Percentiles rank a stretch among this genome's conserved stretches.
phyloP scores from a whole-genome alignment of 2,329 filamentous ascomycete species.

The Aspergillus intermedius region DNA sequence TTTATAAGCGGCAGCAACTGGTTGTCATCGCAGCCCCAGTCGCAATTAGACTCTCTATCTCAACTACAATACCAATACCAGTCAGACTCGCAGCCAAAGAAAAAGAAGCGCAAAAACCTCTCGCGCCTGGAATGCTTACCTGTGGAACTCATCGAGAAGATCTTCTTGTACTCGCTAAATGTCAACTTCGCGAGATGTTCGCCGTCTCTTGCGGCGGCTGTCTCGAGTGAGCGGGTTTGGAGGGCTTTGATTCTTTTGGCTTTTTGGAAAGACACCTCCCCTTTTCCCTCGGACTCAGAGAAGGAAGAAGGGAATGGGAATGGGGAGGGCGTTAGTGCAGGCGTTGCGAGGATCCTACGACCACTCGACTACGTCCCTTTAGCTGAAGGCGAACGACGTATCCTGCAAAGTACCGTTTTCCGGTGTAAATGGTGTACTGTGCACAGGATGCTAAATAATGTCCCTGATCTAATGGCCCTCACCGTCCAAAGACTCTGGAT shows the following conservation, averaged over 20 bases:
- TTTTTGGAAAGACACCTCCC: constrained; percentile 22
- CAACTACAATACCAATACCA: background rate
- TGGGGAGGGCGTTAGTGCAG: constrained; percentile 3
- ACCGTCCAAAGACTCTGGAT: constrained; percentile 30
- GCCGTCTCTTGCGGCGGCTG: constrained; percentile 28
- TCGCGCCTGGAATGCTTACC: constrained; percentile 43
- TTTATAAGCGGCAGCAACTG: no score
- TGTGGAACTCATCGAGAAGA: constrained; percentile 46
- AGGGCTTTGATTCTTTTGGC: constrained; percentile 34
- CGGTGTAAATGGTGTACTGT: constrained; percentile 36
- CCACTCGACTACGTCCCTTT: constrained; percentile 31
- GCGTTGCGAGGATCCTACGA: constrained; percentile 26
- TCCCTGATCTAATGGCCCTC: constrained; percentile 31
- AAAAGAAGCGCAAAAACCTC: constrained; percentile 9
- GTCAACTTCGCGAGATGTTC: constrained; percentile 41
- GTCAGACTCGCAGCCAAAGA: background rate
- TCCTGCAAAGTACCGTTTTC: constrained; percentile 31
- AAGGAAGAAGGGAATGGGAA: background rate
- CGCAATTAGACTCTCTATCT: no score
- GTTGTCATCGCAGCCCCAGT: no score
- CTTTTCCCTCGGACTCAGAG: no score
- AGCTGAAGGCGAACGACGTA: constrained; percentile 17
- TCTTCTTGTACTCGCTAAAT: constrained; percentile 46
- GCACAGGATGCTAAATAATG: constrained; percentile 24
- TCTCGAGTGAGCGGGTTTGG: constrained; percentile 39